Conservation (phyloP, 108 stramenopile genomes). For the Cylindrotheca closterium region DNA sequence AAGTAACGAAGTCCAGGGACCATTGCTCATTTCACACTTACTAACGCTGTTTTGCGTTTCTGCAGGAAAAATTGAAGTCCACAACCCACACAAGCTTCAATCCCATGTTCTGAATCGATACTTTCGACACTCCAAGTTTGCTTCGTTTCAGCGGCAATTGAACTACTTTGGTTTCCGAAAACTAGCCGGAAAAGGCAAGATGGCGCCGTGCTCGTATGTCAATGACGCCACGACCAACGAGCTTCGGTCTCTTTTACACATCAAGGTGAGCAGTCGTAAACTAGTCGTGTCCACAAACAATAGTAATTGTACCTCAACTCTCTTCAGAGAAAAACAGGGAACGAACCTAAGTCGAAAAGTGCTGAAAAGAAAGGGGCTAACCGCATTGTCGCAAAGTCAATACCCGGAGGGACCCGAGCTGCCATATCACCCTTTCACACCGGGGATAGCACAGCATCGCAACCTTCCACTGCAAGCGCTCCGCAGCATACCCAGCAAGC, state of each 20-base stretch:
- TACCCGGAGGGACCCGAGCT: no score
- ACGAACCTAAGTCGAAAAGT: constrained; percentile 22
- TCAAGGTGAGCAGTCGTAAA: constrained; percentile 53
- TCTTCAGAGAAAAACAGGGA: constrained; percentile 39
- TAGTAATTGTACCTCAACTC: neutral
- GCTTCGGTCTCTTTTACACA: constrained; percentile 66
- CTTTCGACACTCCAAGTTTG: constrained; percentile 90
- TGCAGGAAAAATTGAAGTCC: constrained; percentile 67
- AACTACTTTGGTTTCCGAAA: constrained; percentile 92
- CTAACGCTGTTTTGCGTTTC: no score
- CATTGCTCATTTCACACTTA: no score
- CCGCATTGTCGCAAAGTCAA: no score
- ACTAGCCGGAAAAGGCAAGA: constrained; percentile 91
- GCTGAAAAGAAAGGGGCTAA: no score
- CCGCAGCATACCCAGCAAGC: constrained; percentile 34
- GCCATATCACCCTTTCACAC: no score
- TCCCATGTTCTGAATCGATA: constrained; percentile 69
- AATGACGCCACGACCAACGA: constrained; percentile 76
- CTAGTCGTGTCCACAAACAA: neutral
- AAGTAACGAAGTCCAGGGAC: no score
- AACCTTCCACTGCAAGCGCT: neutral
- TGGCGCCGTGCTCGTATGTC: constrained; percentile 90
- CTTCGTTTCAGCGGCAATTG: constrained; percentile 85
- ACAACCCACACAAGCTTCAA: constrained; percentile 76
- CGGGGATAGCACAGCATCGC: neutral